Percentiles rank a stretch among this genome's conserved stretches.
Conservation (phyloP, 1,139 yeast species). For the Suhomyces taliae region DNA sequence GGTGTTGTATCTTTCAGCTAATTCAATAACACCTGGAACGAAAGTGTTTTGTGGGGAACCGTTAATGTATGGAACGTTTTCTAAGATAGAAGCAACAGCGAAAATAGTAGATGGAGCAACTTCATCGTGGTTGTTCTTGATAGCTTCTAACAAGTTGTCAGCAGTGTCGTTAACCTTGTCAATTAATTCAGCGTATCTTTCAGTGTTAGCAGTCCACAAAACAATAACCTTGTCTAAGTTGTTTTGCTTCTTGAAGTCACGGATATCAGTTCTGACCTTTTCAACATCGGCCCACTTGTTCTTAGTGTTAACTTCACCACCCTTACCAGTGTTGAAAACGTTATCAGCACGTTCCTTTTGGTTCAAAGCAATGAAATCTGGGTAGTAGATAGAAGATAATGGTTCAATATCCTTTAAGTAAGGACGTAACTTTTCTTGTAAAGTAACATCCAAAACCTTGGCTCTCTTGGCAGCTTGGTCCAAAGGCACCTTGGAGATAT, state of each 20-base stretch:
- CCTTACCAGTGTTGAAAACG: conserved; percentile 58
- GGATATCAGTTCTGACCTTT: conserved; percentile 79
- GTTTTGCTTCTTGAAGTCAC: conserved; percentile 72
- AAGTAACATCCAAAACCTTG: conserved; percentile 79
- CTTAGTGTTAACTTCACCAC: conserved; percentile 52
- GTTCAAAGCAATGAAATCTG: conserved; percentile 94
- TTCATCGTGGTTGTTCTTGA: conserved; percentile 78
- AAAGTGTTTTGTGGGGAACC: conserved; percentile 98
- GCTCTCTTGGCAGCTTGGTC: conserved; percentile 84
- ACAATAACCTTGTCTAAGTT: conserved; percentile 83
- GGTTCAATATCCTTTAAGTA: conserved; percentile 68
- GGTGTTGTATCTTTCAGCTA: conserved; percentile 74
- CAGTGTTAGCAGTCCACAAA: conserved; percentile 97
- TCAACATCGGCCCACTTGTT: conserved; percentile 92
- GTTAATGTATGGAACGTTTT: conserved; percentile 84
- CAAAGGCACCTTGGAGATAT: conserved; percentile 70
- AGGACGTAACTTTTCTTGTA: conserved; percentile 74
- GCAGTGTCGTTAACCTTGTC: conserved; percentile 87
- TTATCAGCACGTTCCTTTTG: conserved; percentile 92
- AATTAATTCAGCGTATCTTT: conserved; percentile 79
- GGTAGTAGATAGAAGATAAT: conserved; percentile 84
- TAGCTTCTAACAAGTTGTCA: conserved; percentile 71
- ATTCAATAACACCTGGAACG: conserved; percentile 90
- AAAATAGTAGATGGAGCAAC: conserved; percentile 89
- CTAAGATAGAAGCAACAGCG: conserved; percentile 90